A percentile compares a stretch with the other conserved stretches of the same genome.
Conservation (phyloP, 2,329 filamentous ascomycete genomes). For the Fusarium avenaceum region DNA sequence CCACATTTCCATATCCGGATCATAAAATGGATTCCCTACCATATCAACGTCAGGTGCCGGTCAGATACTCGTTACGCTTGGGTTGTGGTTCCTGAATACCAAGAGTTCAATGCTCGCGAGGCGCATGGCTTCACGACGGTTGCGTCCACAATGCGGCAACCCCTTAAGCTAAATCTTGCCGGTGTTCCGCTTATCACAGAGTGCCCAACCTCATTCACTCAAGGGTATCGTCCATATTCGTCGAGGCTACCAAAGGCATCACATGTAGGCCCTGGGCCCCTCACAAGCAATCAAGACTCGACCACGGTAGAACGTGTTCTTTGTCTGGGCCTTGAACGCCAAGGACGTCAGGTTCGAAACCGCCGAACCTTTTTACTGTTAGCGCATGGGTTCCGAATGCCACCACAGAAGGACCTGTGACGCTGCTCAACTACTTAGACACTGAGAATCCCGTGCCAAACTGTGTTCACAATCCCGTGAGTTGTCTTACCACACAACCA, state of each 20-base stretch:
- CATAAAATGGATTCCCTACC: slow-evolving; percentile 3
- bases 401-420: neutral
- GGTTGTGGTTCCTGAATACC: slow-evolving; percentile 12
- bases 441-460: neutral
- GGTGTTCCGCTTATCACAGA: neutral
- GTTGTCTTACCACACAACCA: neutral
- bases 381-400: neutral
- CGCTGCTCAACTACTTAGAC: slow-evolving; percentile 26
- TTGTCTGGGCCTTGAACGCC: neutral
- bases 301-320: neutral
- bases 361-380: slow-evolving; percentile 6
- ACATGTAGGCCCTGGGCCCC: slow-evolving; percentile 1
- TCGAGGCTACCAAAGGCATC: slow-evolving; percentile 25
- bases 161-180: neutral
- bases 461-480: neutral
- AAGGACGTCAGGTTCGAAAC: neutral
- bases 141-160: slow-evolving; percentile 7
- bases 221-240: slow-evolving; percentile 3
- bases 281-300: neutral
- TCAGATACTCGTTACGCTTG: neutral
- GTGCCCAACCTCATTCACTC: slow-evolving; percentile 3
- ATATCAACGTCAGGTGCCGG: slow-evolving; percentile 18
- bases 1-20: slow-evolving; percentile 30
- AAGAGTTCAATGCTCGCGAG: slow-evolving; percentile 1
- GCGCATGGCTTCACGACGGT: slow-evolving; percentile 5